phyloP scores from a whole-genome alignment of 2,329 filamentous ascomycete genomes.

The Coniella lustricola region DNA sequence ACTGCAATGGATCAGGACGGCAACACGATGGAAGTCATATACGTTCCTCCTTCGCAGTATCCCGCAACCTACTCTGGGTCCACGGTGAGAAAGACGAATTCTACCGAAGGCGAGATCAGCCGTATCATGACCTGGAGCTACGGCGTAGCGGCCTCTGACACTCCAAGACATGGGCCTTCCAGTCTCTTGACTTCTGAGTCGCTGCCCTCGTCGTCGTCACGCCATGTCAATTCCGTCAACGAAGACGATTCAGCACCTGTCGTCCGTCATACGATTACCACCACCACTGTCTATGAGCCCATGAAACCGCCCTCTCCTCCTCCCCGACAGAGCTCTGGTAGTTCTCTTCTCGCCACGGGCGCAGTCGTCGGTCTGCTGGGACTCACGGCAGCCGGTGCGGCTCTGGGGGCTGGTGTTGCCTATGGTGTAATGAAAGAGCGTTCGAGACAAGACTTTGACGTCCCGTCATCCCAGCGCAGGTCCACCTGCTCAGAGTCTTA shows the following conservation, averaged over 20 bases:
- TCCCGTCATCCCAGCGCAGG: conserved; percentile 34
- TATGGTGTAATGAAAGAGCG: conserved; percentile 65
- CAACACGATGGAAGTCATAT: conserved; percentile 76
- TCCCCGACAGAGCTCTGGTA: conserved; percentile 30
- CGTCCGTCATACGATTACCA: conserved; percentile 29
- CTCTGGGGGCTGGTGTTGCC: conserved; percentile 52
- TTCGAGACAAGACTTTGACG: conserved; percentile 34
- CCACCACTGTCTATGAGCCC: conserved; percentile 21
- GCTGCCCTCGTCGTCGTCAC: conserved; percentile 1
- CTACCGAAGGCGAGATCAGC: conserved; percentile 32
- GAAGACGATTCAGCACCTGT: conserved; percentile 22
- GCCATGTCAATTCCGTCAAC: conserved; percentile 17
- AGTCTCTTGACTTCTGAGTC: conserved; percentile 18
- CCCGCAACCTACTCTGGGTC: conserved; percentile 28
- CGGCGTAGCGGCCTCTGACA: conserved; percentile 29
- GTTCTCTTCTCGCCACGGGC: conserved; percentile 43
- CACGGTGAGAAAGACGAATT: conserved; percentile 28
- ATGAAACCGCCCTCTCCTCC: conserved; percentile 15
- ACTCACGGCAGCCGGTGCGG: conserved; percentile 64
- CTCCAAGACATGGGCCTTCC: conserved; percentile 19
- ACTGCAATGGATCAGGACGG: conserved; percentile 63
- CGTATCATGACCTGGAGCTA: conserved; percentile 45
- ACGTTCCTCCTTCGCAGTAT: conserved; percentile 34
- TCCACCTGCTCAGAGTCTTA: conserved; percentile 38
- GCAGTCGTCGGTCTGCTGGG: conserved; percentile 64